A percentile compares a stretch with the other conserved stretches of the same genome.
Conservation (phyloP, 208 protist species). For the Leishmania aethiopica region DNA sequence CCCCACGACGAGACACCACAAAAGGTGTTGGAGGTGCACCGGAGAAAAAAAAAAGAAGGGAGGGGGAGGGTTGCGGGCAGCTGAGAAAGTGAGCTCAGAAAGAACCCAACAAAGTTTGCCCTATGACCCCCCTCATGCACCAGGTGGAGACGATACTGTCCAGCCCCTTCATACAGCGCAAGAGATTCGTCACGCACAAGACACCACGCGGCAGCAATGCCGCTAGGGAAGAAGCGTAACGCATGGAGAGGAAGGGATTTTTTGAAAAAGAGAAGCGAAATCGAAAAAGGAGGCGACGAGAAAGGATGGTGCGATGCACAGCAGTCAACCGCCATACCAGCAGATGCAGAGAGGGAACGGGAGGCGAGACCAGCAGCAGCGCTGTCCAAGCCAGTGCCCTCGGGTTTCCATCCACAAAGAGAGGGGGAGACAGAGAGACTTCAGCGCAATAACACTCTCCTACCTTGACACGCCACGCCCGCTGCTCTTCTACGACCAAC, state of each 20-base stretch:
- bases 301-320: background rate
- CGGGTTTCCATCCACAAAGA: background rate
- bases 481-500: slow-evolving; percentile 42
- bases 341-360: background rate
- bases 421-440: background rate
- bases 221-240: no score
- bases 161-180: background rate
- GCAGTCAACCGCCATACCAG: background rate
- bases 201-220: background rate
- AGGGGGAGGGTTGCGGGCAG: background rate
- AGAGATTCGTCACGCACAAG: background rate
- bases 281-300: slow-evolving; percentile 8
- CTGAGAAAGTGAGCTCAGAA: background rate
- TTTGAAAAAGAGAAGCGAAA: slow-evolving; percentile 8
- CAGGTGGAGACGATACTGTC: background rate
- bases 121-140: background rate
- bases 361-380: background rate
- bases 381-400: background rate
- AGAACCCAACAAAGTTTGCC: background rate
- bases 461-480: background rate
- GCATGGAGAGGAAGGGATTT: background rate
- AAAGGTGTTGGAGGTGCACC: background rate
- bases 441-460: background rate
- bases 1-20: background rate
- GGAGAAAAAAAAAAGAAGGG: slow-evolving; percentile 17